These are phyloP conservation scores for Microsporum audouinii DNA, from an alignment of 2,329 filamentous ascomycete species.

Conservation along the genomic window DNA sequence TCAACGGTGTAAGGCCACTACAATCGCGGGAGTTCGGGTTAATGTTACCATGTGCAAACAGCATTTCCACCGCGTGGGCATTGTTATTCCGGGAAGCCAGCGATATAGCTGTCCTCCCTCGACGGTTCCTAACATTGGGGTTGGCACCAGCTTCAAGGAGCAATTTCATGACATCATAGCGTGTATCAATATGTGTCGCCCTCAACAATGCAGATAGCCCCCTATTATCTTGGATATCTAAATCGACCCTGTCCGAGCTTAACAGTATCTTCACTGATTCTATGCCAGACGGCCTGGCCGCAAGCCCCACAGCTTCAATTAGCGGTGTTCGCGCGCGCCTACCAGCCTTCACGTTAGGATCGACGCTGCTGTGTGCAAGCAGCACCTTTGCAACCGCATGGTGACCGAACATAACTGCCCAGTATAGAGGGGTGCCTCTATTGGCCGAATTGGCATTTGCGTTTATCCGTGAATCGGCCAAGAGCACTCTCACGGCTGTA, in stretches of 20 bases:
- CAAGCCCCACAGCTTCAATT: neutral
- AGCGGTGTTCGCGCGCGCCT: neutral
- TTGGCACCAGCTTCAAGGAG: neutral
- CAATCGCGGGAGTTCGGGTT: neutral
- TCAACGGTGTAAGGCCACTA: neutral
- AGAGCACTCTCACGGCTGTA: neutral
- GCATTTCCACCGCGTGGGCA: neutral
- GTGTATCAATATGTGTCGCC: neutral
- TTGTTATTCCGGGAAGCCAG: neutral
- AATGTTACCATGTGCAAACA: neutral
- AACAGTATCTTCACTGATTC: neutral
- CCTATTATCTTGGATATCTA: neutral
- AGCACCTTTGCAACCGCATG: neutral
- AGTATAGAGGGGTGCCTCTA: slow-evolving; percentile 3
- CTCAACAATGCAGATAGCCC: neutral
- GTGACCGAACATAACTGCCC: neutral
- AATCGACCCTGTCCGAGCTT: neutral
- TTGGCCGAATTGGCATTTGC: slow-evolving; percentile 19
- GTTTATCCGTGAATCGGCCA: slow-evolving; percentile 18
- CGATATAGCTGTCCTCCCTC: neutral
- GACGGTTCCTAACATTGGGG: neutral
- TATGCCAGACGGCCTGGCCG: neutral
- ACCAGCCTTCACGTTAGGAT: neutral
- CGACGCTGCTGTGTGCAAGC: neutral
- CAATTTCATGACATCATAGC: neutral